Base-by-base conservation (phyloP, 2,329 filamentous ascomycete species). In the Beauveria australis region DNA sequence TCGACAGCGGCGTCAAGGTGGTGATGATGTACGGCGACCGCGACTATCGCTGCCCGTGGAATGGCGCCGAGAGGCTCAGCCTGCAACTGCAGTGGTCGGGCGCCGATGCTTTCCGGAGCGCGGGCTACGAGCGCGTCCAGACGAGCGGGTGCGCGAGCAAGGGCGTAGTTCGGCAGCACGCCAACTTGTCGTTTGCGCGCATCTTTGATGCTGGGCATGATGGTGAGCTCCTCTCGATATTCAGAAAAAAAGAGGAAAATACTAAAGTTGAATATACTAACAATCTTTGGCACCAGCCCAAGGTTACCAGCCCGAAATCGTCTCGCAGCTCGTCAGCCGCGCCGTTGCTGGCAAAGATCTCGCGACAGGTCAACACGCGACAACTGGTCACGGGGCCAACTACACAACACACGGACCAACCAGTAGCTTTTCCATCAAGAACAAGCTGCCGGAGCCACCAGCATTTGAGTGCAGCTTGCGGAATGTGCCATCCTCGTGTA, bases 161-260 rank as follows among this genome's bases (percentile, higher is more conserved):
- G 37, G 90, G 89, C n/a, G 81, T 84, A 57, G 88, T 90, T 0
- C 81, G 89, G 4, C 88, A 93, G 70, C 87, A 84, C 66, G 89
- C 87, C 2, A 90, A 90, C 64, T 79, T 88, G 54, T 84, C 80
- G 3, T 88, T 88, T 70, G 82, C 81, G 18, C 77, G 85, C 2
- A 78, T 88, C 12, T 87, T 85, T 66, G 79, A 87, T 63, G 77
- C 84, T 3, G 85, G 86, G 0, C 85, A 88, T 65, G 78, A 83
- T 83, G 0, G 79, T 81, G 7, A 49, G 55, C 19, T 28, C 0
- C 19, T 28, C 0, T 24, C 16, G 30, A 19, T 18, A 24, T 5
- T 22, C 3, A 18, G 14, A 26, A 14, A n/a, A 28, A 28, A 8
- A 41, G 14, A 18, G 9, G 16, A 40, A 4, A 26, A 18, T 30